These are phyloP conservation scores for Cicer chorassanicum DNA, from an alignment of 306 rosid species.

Conservation along the genomic window DNA sequence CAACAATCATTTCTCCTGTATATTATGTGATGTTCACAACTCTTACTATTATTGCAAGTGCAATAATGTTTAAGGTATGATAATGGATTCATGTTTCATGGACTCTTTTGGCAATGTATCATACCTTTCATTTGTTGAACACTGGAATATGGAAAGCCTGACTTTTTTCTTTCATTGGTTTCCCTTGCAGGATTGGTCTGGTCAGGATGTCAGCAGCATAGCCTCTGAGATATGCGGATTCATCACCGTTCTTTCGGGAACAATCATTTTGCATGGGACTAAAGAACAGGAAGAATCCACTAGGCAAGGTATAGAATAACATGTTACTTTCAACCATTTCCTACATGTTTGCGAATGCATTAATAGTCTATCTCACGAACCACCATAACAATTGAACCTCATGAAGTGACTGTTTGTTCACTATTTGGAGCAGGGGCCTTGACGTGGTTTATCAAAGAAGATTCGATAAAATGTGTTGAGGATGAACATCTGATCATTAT, in stretches of 20 bases:
- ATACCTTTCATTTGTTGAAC: conserved; percentile 29
- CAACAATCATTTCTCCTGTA: conserved; percentile 85
- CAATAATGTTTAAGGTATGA: conserved; percentile 86
- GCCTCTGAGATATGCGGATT: conserved; percentile 95
- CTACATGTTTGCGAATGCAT: conserved; percentile 33
- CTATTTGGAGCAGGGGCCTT: conserved; percentile 58
- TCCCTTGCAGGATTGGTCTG: conserved; percentile 85
- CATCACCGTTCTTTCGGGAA: conserved; percentile 89
- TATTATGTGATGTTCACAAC: conserved; percentile 96
- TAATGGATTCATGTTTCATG: conserved; percentile 26
- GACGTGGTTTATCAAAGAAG: conserved; percentile 67
- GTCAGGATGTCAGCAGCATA: conserved; percentile 76
- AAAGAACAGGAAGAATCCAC: conserved; percentile 75
- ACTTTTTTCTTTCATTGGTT: conserved; percentile 32
- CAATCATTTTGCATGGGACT: conserved; percentile 80
- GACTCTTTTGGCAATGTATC: conserved; percentile 24
- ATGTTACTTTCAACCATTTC: conserved; percentile 32
- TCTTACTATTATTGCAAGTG: conserved; percentile 84
- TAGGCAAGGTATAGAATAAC: conserved; percentile 61
- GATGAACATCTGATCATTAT: conserved; percentile 74
- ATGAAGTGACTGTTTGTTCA: conserved; percentile 13
- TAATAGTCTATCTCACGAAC: conserved; percentile 17
- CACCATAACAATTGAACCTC: neutral
- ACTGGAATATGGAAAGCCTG: conserved; percentile 11
- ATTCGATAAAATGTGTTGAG: conserved; percentile 67